Conservation (phyloP, 2,329 filamentous ascomycete species). For the Microdochium paspali region DNA sequence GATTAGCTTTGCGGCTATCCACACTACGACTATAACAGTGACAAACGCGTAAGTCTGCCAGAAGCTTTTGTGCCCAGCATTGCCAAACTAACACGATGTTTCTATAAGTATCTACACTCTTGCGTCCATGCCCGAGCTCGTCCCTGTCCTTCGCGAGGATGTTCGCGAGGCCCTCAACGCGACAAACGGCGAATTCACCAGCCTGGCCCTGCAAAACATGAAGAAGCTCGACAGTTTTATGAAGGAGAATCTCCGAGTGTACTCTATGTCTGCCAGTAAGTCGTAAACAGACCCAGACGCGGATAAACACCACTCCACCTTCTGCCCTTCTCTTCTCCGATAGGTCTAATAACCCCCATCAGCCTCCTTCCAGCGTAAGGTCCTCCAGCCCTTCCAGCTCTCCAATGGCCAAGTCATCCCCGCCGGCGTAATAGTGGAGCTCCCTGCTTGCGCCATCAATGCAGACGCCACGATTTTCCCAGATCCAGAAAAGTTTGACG, state of each 20-base stretch:
- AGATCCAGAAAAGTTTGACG: slow-evolving; percentile 25
- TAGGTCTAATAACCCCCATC: not conserved
- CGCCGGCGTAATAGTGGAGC: slow-evolving; percentile 30
- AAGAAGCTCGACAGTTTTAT: slow-evolving; percentile 31
- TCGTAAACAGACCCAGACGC: too few relatives aligned
- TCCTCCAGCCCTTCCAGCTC: slow-evolving; percentile 38
- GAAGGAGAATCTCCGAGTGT: slow-evolving; percentile 24
- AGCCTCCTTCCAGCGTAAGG: slow-evolving; percentile 39
- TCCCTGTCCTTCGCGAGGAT: slow-evolving; percentile 41
- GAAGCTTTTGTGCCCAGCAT: not conserved
- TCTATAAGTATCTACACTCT: slow-evolving; percentile 37
- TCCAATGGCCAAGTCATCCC: slow-evolving; percentile 43
- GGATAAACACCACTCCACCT: too few relatives aligned
- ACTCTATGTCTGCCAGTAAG: slow-evolving; percentile 24
- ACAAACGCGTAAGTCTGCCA: slow-evolving; percentile 28
- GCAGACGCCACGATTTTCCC: slow-evolving; percentile 25
- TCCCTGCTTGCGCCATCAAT: slow-evolving; percentile 24
- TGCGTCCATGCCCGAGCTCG: slow-evolving; percentile 36
- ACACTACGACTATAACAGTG: slow-evolving; percentile 35
- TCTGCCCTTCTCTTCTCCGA: too few relatives aligned
- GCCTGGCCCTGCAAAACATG: slow-evolving; percentile 24
- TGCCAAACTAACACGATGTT: not conserved
- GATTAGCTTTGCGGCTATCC: slow-evolving; percentile 39
- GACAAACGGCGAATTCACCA: slow-evolving; percentile 22
- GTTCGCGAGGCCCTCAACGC: slow-evolving; percentile 26